Evolutionary conservation across 345 rosid species (phyloP).

Genomic region (Eutrema yunnanense): DNA sequence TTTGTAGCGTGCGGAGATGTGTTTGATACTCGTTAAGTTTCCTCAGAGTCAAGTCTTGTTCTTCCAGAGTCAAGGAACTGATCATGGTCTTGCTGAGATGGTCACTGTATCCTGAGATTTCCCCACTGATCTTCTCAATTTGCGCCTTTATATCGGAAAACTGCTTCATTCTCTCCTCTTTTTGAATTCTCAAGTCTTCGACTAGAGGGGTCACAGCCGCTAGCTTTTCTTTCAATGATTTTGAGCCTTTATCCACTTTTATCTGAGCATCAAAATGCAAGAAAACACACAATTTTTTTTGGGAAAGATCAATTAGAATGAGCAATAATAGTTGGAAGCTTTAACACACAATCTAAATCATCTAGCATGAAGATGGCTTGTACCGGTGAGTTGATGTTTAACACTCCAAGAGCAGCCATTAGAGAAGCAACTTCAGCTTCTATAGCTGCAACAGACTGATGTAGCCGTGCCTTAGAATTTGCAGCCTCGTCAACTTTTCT

Average conservation of each 20-base stretch:
- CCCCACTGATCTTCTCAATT: slow-evolving; percentile 75
- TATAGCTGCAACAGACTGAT: slow-evolving; percentile 82
- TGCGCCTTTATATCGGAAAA: slow-evolving; percentile 66
- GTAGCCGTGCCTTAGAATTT: slow-evolving; percentile 81
- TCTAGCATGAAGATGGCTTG: neutral
- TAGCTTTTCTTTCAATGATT: slow-evolving; percentile 72
- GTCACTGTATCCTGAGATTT: slow-evolving; percentile 65
- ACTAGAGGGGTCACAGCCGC: slow-evolving; percentile 70
- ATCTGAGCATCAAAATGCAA: slow-evolving; percentile 36
- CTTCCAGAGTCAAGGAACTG: slow-evolving; percentile 49
- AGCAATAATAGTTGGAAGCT: neutral
- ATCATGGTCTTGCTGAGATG: slow-evolving; percentile 33
- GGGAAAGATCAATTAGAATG: neutral
- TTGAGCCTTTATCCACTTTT: slow-evolving; percentile 46
- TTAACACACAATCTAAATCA: neutral
- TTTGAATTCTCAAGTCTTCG: slow-evolving; percentile 69
- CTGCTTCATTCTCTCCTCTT: slow-evolving; percentile 74
- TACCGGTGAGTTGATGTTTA: slow-evolving; percentile 64
- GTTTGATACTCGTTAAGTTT: slow-evolving; percentile 79
- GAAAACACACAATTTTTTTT: neutral
- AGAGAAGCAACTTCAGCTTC: slow-evolving; percentile 95
- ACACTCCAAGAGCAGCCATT: slow-evolving; percentile 79
- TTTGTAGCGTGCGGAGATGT: slow-evolving; percentile 72
- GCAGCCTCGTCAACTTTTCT: slow-evolving; percentile 92
- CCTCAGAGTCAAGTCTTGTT: slow-evolving; percentile 76